These are phyloP conservation scores for Penicillium sclerotigenum DNA, from an alignment of 2,329 filamentous ascomycete genomes.

Conservation along the genomic window DNA sequence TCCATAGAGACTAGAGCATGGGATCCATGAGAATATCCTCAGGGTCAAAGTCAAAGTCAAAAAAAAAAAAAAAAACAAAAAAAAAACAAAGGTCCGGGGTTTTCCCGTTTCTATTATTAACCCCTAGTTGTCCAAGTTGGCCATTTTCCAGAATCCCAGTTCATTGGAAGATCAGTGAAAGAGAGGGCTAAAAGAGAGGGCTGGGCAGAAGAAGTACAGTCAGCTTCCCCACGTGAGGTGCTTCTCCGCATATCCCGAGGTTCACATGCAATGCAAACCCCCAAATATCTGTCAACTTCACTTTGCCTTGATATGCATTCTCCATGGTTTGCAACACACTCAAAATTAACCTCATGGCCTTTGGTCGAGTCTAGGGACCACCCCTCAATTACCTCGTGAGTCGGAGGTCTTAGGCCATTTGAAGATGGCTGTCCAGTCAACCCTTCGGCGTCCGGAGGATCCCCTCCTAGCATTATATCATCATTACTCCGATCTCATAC, in stretches of 20 bases:
- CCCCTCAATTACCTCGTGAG: not conserved
- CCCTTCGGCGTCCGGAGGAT: constrained; percentile 66
- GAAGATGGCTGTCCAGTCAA: constrained; percentile 83
- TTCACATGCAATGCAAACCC: constrained; percentile 28
- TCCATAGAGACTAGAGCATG: not conserved
- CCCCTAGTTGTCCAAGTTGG: not conserved
- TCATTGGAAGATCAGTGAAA: not conserved
- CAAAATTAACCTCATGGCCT: not conserved
- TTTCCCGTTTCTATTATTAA: not conserved
- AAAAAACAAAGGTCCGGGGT: not conserved
- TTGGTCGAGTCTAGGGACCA: not conserved
- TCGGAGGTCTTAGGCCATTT: constrained; percentile 7
- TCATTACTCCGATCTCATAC: constrained; percentile 50
- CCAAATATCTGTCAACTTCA: not conserved
- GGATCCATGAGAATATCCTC: not conserved
- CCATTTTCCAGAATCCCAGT: not conserved
- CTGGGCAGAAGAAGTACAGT: not conserved
- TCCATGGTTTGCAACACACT: not conserved
- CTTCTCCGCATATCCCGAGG: constrained; percentile 24
- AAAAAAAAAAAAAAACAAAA: not conserved
- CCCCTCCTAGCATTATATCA: constrained; percentile 61
- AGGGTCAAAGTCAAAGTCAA: not conserved
- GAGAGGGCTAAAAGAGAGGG: not conserved
- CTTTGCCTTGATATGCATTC: constrained; percentile 1
- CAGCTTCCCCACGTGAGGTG: constrained; percentile 22